A percentile compares a stretch with the other conserved stretches of the same genome.
These are phyloP conservation scores for Chlamydomonas sphaeroides DNA, from an alignment of 139 green algal species.

Conservation along the genomic window DNA sequence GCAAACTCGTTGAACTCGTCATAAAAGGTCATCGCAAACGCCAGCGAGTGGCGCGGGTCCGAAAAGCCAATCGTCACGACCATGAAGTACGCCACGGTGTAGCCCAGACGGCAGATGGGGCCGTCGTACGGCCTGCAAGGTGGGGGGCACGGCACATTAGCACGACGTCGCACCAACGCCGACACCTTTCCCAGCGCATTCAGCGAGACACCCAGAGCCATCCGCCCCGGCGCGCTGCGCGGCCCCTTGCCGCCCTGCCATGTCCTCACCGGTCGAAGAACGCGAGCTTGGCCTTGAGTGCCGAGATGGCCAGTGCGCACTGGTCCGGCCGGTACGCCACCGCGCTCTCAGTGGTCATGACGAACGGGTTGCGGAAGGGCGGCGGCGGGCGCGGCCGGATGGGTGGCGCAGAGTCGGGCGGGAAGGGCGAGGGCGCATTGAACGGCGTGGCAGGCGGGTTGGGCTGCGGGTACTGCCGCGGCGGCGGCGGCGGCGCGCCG, in stretches of 20 bases:
- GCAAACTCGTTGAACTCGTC: conserved; percentile 26
- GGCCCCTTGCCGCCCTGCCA: too few species aligned
- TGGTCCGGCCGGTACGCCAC: not conserved
- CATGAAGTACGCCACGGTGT: conserved; percentile 29
- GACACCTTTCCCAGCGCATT: too few species aligned
- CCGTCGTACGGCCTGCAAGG: conserved; percentile 15
- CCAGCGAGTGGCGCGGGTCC: conserved; percentile 14
- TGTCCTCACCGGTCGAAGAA: conserved; percentile 33
- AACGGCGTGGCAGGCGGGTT: not conserved
- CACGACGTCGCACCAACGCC: too few species aligned
- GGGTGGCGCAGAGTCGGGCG: not conserved
- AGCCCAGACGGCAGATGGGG: conserved; percentile 9
- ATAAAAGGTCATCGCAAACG: conserved; percentile 23
- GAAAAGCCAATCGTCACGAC: conserved; percentile 22
- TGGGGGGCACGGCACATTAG: too few species aligned
- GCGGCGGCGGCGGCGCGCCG: conserved; percentile 9
- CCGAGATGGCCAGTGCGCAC: not conserved
- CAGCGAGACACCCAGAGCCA: too few species aligned
- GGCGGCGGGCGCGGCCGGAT: not conserved
- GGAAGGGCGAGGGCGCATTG: not conserved
- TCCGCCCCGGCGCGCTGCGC: too few species aligned
- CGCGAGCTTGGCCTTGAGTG: conserved; percentile 1
- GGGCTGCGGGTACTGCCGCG: not conserved
- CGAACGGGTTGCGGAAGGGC: conserved; percentile 24
- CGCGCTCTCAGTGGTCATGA: not conserved